Base-by-base conservation (phyloP, 441 rosid genomes). In the Populus tomentosa region DNA sequence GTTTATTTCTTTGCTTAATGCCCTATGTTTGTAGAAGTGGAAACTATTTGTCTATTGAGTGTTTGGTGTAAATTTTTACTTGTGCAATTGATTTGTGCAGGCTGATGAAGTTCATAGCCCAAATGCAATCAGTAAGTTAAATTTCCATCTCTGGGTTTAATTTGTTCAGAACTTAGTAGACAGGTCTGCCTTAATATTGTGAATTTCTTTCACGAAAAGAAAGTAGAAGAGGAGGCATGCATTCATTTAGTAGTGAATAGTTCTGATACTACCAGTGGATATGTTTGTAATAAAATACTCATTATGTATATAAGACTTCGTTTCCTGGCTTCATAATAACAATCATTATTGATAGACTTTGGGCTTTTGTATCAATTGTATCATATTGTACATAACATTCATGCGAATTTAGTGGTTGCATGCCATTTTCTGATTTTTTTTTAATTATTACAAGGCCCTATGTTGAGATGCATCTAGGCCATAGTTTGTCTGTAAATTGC, bases 51-150 rank as follows among this genome's bases (percentile, higher is more conserved):
- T 67, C 77, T 20, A 36, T 50, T 67, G 35, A 73, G 67, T 80
- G 38, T 46, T 81, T 69, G 33, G 67, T 69, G 70, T 67, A 59
- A 46, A 78, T 79, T 83, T 76, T 84, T 35, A 83, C 75, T 33
- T 23, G 21, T 72, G 70, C 77, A 26, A 40, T 83, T 86, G 64
- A 64, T 46, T 79, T 77, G 59, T 85, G 89, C 92, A 94, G 98
- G 84, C 77, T 72, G 87, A 85, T 79, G 91, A 83, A 85, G 85
- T 84, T 80, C 90, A 68, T 81, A 84, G 67, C 79, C 86, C 92
- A 75, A 86, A 73, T 77, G 75, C 85, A 79, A 81, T 78, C 66
- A 69, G 95, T 88, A 85, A 89, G 94, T 87, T 82, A 46, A 67
- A 75, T 78, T 32, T 67, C 74, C 67, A 32, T 40, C 23, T 61